A percentile compares a stretch with the other conserved stretches of the same genome.
phyloP scores from a whole-genome alignment of 768 basidiomycete genomes.

The Kwoniella europaea region DNA sequence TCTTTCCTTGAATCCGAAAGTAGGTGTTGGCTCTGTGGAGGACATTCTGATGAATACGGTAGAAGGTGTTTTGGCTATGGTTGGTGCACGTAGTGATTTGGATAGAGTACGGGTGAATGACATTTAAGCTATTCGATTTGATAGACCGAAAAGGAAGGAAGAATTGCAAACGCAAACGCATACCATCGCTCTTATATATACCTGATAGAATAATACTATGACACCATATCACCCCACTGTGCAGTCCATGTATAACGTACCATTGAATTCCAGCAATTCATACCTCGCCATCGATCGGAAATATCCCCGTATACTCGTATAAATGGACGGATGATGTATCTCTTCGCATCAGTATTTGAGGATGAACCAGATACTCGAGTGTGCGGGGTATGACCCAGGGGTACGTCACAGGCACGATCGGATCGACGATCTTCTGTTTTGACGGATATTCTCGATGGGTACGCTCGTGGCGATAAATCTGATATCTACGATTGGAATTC shows the following conservation, averaged over 20 bases:
- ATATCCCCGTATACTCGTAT: not conserved
- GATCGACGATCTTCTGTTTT: conserved; percentile 4
- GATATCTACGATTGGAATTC: not conserved
- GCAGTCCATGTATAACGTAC: not conserved
- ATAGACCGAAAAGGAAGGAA: too few relatives aligned
- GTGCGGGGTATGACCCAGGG: conserved; percentile 9
- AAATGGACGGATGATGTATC: conserved; percentile 2
- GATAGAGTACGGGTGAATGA: conserved; percentile 1
- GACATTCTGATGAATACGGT: conserved; percentile 13
- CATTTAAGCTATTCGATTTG: too few relatives aligned
- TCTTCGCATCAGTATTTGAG: too few relatives aligned
- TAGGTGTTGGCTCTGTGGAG: conserved; percentile 25
- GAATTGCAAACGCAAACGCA: too few relatives aligned
- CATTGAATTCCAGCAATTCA: conserved; percentile 3
- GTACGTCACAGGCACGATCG: conserved; percentile 31
- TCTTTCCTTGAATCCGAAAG: conserved; percentile 44
- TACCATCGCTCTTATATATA: too few relatives aligned
- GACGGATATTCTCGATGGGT: not conserved
- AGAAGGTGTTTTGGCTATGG: conserved; percentile 9
- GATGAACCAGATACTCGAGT: too few relatives aligned
- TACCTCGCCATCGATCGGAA: conserved; percentile 17
- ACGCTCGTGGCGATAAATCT: not conserved
- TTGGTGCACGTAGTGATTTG: not conserved
- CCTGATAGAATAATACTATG: not conserved
- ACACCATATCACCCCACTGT: not conserved